phyloP scores from a whole-genome alignment of 108 stramenopile genomes.

The Cyclotella kingstonii region DNA sequence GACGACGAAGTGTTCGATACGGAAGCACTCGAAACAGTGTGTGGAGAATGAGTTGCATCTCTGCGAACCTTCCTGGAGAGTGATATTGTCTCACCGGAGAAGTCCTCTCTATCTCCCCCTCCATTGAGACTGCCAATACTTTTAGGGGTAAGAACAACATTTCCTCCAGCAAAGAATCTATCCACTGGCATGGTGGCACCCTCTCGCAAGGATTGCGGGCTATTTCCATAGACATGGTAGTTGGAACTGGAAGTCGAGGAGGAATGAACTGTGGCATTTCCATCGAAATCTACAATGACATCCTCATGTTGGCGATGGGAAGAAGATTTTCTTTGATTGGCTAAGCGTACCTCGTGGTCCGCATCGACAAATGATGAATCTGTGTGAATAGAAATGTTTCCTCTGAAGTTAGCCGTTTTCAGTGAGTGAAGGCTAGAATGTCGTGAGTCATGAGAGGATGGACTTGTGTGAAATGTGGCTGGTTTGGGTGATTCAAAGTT shows the following conservation, averaged over 20 bases:
- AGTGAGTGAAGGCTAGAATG: slow-evolving; percentile 25
- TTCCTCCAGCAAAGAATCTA: slow-evolving; percentile 29
- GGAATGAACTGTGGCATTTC: slow-evolving; percentile 36
- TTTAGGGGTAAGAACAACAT: slow-evolving; percentile 14
- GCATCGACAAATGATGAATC: slow-evolving; percentile 3
- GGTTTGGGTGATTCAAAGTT: background rate
- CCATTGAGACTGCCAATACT: background rate
- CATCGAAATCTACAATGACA: slow-evolving; percentile 19
- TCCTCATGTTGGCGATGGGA: slow-evolving; percentile 1
- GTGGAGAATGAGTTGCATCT: slow-evolving; percentile 30
- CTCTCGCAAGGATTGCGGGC: slow-evolving; percentile 24
- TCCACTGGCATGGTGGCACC: slow-evolving; percentile 33
- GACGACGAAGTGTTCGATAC: slow-evolving; percentile 37
- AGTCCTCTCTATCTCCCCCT: background rate
- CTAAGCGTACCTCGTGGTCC: slow-evolving; percentile 35
- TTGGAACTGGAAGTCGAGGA: slow-evolving; percentile 38
- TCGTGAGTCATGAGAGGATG: slow-evolving; percentile 7
- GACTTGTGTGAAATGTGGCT: background rate
- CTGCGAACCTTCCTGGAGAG: background rate
- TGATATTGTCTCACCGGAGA: slow-evolving; percentile 9
- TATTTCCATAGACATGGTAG: slow-evolving; percentile 14
- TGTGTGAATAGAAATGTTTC: slow-evolving; percentile 5
- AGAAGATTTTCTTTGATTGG: slow-evolving; percentile 22
- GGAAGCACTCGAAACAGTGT: slow-evolving; percentile 29
- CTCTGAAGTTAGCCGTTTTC: no score